Evolutionary conservation across 306 rosid genomes (phyloP), one percentile per base, ranked within the genome.

Genomic region (Vachellia collinsii): DNA sequence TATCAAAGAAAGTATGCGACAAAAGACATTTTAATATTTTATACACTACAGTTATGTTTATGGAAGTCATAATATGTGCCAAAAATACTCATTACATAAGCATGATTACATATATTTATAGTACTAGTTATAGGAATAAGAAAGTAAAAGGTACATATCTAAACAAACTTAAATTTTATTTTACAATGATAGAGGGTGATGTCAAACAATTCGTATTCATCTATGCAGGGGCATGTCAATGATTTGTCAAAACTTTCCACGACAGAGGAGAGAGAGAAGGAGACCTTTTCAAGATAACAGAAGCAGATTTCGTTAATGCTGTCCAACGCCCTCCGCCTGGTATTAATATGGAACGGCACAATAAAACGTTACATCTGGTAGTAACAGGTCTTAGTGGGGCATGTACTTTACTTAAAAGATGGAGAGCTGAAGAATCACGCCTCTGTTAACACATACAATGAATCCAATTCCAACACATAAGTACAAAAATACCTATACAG

Each of bases 241-340:
- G 72, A 70, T 56, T 41, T 58, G 63, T 51, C 29, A 78, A 19
- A 59, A 64, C 14, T 41, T 46, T 72, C 56, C 76, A 58, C 47
- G 50, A 75, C 39, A 58, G 43, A 78, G 36, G 17, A 65, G 54
- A 39, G 71, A 44, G 44, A 77, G 58, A 47, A 46, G 58, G 43
- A 12, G 38, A 92, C 99, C 98, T 92, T 72, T 89, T 70, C 43
- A 93, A 85, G 78, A 92, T 74, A 47, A 85, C 79, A 80, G 94
- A 54, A 67, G 99, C 90, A 83, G 97, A 92, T 82, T 93, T 92
- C 80, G 89, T 17, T 62, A 85, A 72, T 22, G 97, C 83, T 77
- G 80, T 71, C 81, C 80, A 98, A 77, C 75, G 87, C 80, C 92
- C 92, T 83, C 97, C 97, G 47, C 96, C 86, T 22, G 97, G 92